Conservation (phyloP, 768 basidiomycete genomes). For the Gyrodon lividus region DNA sequence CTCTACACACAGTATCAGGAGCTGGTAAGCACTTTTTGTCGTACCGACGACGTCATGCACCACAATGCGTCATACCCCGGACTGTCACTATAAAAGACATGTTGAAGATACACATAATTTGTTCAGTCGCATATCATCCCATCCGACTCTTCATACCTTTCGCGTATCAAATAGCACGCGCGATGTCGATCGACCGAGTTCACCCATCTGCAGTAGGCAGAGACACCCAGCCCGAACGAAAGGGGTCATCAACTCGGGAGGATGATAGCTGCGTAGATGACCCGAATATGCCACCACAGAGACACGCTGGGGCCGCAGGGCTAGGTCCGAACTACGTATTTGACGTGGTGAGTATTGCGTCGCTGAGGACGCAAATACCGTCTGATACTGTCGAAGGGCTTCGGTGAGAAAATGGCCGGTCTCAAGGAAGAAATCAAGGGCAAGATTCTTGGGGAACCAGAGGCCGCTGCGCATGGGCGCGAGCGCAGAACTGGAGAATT, state of each 20-base stretch:
- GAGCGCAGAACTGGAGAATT: constrained; percentile 41
- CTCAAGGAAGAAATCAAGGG: constrained; percentile 40
- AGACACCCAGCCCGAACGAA: constrained; percentile 5
- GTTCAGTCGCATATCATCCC: not conserved
- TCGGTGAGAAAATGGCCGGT: constrained; percentile 38
- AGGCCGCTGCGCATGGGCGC: constrained; percentile 37
- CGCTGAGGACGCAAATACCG: not conserved
- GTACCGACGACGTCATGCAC: not conserved
- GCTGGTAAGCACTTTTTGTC: not conserved
- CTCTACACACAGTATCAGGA: no score
- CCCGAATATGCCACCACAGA: constrained; percentile 35
- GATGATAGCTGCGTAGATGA: constrained; percentile 8
- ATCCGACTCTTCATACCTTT: not conserved
- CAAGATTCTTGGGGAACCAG: constrained; percentile 36
- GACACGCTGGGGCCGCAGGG: constrained; percentile 44
- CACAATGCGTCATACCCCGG: not conserved
- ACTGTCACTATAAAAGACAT: not conserved
- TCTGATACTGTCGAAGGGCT: constrained; percentile 15
- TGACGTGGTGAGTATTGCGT: constrained; percentile 26
- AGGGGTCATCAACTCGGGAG: not conserved
- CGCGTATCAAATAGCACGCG: not conserved
- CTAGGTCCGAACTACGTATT: constrained; percentile 36
- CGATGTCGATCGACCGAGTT: constrained; percentile 12
- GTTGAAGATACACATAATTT: not conserved
- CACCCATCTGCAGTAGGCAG: constrained; percentile 21